Evolutionary conservation across 2,329 filamentous ascomycete genomes (phyloP).

Genomic region (Nemania bipapillata): DNA sequence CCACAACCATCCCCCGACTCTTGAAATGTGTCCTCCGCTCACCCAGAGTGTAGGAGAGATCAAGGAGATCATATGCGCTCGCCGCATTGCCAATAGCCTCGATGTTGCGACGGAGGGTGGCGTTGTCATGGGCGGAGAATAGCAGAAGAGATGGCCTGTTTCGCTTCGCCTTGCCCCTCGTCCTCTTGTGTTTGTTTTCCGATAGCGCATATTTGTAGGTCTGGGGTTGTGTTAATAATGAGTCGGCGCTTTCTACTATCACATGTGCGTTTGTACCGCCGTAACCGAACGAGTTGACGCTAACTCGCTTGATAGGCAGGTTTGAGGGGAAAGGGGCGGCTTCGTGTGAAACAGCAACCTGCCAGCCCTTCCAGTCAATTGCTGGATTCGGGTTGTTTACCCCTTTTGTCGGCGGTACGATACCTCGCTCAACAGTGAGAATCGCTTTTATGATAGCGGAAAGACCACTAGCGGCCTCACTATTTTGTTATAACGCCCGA

Average conservation of each 20-base stretch:
- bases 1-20: too few species aligned
- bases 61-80: too few species aligned
- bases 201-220: not conserved
- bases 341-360: slow-evolving; percentile 20
- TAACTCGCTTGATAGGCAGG: slow-evolving; percentile 17
- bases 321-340: slow-evolving; percentile 12
- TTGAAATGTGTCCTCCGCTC: too few species aligned
- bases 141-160: too few species aligned
- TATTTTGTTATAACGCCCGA: too few species aligned
- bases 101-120: too few species aligned
- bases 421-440: slow-evolving; percentile 31
- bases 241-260: not conserved
- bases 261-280: slow-evolving; percentile 38
- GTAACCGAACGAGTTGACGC: slow-evolving; percentile 41
- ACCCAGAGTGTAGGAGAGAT: too few species aligned
- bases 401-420: slow-evolving; percentile 34
- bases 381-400: slow-evolving; percentile 36
- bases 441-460: slow-evolving; percentile 34
- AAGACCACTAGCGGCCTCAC: slow-evolving; percentile 34
- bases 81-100: too few species aligned
- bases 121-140: too few species aligned
- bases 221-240: not conserved
- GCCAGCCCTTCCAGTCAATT: slow-evolving; percentile 16
- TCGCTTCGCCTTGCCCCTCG: too few species aligned
- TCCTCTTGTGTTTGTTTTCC: too few species aligned